Evolutionary conservation across 768 basidiomycete genomes (phyloP).

Genomic region (Floccularia luteovirens): DNA sequence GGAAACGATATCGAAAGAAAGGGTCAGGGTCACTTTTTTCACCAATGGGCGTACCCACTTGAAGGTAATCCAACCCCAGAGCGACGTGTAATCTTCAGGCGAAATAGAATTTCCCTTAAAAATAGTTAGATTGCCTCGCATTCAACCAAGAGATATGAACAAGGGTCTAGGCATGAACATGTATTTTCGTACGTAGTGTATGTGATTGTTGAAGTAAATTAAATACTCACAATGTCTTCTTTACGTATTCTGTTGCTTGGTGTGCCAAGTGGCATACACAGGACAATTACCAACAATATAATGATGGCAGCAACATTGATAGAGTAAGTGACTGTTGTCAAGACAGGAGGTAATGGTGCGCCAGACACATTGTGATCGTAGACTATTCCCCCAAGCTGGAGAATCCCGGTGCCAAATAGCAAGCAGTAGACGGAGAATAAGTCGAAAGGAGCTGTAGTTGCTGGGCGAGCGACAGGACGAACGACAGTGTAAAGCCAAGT

Average conservation of each 20-base stretch:
- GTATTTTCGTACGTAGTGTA: no score
- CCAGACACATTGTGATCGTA: conserved; percentile 42
- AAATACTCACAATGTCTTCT: conserved; percentile 52
- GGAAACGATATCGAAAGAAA: neutral
- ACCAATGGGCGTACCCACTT: conserved; percentile 66
- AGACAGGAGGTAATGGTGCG: conserved; percentile 28
- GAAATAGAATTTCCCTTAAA: conserved; percentile 53
- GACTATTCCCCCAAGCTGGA: conserved; percentile 46
- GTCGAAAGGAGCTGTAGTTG: conserved; percentile 54
- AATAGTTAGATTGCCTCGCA: no score
- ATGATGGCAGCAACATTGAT: conserved; percentile 38
- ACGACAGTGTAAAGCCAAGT: conserved; percentile 64
- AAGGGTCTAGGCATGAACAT: no score
- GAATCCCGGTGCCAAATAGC: conserved; percentile 33
- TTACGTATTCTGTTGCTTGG: conserved; percentile 45
- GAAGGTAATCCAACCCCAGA: conserved; percentile 70
- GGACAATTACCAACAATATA: conserved; percentile 34
- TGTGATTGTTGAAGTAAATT: no score
- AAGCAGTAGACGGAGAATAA: conserved; percentile 50
- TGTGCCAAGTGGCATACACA: conserved; percentile 60
- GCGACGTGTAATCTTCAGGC: conserved; percentile 70
- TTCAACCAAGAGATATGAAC: no score
- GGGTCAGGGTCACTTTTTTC: conserved; percentile 24
- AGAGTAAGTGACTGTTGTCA: conserved; percentile 18
- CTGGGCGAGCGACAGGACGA: conserved; percentile 45